phyloP scores from a whole-genome alignment of 2,329 filamentous ascomycete genomes.

The Apiospora marii region DNA sequence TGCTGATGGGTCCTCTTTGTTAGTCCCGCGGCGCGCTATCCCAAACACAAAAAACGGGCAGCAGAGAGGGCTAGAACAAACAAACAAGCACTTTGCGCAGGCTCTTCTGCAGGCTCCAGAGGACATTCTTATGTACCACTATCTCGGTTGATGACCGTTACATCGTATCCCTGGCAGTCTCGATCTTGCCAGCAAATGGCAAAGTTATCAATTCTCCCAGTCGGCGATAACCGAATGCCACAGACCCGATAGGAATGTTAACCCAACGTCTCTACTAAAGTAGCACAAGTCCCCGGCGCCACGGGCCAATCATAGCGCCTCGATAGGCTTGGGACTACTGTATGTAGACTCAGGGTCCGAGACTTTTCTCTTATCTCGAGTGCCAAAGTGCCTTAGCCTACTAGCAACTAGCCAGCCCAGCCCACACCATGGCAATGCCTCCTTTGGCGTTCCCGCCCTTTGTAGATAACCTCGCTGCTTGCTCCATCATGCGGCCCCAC shows the following conservation, averaged over 20 bases:
- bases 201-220: neutral
- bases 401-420: neutral
- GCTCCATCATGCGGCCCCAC: slow-evolving; percentile 13
- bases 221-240: slow-evolving; percentile 8
- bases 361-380: slow-evolving; percentile 3
- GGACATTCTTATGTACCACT: neutral
- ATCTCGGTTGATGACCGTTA: neutral
- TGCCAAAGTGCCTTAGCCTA: neutral
- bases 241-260: slow-evolving; percentile 12
- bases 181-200: neutral
- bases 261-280: neutral
- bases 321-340: slow-evolving; percentile 9
- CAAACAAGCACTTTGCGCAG: neutral
- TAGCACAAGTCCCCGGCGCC: slow-evolving; percentile 5
- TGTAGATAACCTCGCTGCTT: slow-evolving; percentile 17
- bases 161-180: neutral
- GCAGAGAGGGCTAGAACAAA: neutral
- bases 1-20: slow-evolving; percentile 8
- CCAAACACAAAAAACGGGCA: slow-evolving; percentile 1
- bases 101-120: neutral
- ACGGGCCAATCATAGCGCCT: slow-evolving; percentile 5
- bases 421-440: slow-evolving; percentile 15
- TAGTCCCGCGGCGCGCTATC: slow-evolving; percentile 2
- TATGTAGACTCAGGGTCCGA: slow-evolving; percentile 19
- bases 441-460: slow-evolving; percentile 3